These are phyloP conservation scores for Handroanthus guayacan DNA, from an alignment of 257 asterid genomes.

Conservation along the genomic window DNA sequence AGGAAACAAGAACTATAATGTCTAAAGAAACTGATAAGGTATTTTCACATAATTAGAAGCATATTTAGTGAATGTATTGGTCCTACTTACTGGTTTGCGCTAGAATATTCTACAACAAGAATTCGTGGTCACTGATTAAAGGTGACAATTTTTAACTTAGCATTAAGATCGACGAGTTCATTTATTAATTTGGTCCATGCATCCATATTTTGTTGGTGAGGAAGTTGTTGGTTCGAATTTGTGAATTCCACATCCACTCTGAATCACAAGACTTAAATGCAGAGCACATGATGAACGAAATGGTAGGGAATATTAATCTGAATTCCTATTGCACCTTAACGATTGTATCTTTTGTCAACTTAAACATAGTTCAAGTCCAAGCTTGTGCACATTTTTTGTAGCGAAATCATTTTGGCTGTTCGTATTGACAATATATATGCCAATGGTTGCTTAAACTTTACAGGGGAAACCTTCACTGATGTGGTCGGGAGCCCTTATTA, in stretches of 20 bases:
- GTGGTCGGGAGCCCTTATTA: slow-evolving; percentile 82
- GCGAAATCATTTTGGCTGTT: neutral
- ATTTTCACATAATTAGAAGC: neutral
- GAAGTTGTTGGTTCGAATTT: neutral
- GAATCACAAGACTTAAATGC: neutral
- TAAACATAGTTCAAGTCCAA: neutral
- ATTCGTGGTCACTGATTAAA: neutral
- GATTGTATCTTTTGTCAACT: neutral
- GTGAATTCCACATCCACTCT: neutral
- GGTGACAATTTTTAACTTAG: neutral
- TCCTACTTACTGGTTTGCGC: neutral
- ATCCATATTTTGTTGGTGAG: neutral
- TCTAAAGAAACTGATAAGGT: neutral
- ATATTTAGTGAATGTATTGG: neutral
- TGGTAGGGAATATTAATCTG: neutral
- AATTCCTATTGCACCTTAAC: neutral
- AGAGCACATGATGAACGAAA: neutral
- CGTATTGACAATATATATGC: neutral
- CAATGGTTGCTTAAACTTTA: slow-evolving; percentile 15
- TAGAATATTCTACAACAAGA: neutral
- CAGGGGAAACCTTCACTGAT: slow-evolving; percentile 62
- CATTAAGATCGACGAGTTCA: neutral
- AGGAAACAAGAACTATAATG: neutral
- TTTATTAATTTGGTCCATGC: neutral
- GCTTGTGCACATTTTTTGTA: neutral